Evolutionary conservation across 306 rosid genomes (phyloP).

Genomic region (Comarum palustre): DNA sequence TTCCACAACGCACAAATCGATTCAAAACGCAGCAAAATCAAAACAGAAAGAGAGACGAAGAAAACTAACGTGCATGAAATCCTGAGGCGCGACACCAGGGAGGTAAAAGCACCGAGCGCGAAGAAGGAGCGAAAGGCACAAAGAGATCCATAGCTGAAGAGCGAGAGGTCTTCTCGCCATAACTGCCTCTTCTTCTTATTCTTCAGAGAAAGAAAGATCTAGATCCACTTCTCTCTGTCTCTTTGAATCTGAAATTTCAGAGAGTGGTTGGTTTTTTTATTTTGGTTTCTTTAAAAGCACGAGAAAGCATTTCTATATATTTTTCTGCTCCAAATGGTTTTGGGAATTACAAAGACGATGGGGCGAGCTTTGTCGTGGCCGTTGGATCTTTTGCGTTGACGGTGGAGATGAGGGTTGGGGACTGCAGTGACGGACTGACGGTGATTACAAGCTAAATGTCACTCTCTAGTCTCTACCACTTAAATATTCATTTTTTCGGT

Average conservation of each 20-base stretch:
- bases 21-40: neutral
- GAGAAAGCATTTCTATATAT: neutral
- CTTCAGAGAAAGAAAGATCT: constrained; percentile 28
- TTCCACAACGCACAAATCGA: neutral
- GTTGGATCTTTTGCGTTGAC: constrained; percentile 7
- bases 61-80: constrained; percentile 53
- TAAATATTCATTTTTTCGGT: neutral
- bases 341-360: constrained; percentile 25
- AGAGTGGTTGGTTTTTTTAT: constrained; percentile 4
- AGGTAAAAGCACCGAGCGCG: constrained; percentile 61
- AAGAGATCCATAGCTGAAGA: constrained; percentile 52
- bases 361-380: constrained; percentile 9
- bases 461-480: neutral
- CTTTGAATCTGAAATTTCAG: neutral
- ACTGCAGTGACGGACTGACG: constrained; percentile 4
- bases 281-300: constrained; percentile 23
- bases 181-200: constrained; percentile 26
- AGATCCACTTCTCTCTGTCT: constrained; percentile 26
- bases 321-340: constrained; percentile 14
- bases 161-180: constrained; percentile 64
- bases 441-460: constrained; percentile 11
- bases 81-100: constrained; percentile 82
- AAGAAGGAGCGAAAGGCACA: constrained; percentile 40
- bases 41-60: neutral
- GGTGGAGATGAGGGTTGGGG: constrained; percentile 20